Evolutionary conservation across 495 filamentous ascomycete genomes (phyloP), one percentile per base, ranked within the genome.

Genomic region (Evansstolkia leycettana): DNA sequence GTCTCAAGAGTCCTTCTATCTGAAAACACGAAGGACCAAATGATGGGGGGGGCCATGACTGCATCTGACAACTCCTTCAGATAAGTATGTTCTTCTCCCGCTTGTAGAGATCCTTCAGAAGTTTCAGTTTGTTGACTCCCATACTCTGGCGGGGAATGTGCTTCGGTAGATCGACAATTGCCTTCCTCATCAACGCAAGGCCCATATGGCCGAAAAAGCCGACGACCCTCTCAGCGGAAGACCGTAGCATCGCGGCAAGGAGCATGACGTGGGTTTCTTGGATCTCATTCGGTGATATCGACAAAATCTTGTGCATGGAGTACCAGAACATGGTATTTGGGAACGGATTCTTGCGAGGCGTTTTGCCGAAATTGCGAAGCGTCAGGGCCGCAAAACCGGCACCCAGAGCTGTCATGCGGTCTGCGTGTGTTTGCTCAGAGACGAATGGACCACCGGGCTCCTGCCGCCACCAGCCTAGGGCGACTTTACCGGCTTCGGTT

Each of bases 241-340:
- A 68, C 16, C 81, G 70, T 8, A 95, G 62, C 70, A 96, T 76
- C 0, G 75, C 70, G 34, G 82, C 76, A 7, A 99, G 70, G 3
- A 89, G 71, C 13, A 81, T 65, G 38, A 79, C 76, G 35, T 96
- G 92, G 0, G 82, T 92, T 28, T 79, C 69, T 15, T 76, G 80
- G 9, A 85, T 63, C 31, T 83, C 69, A 2, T 55, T 42, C 0
- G 75, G 39, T 1, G 85, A 78, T 0, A 83, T 77, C 48, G 82
- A 81, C 43, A 84, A 54, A 30, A 95, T 80, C 24, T 65, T 67
- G 3, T 83, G 70, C 45, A 95, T 57, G 0, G 78, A 62, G 7
- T 60, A 51, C 90, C 90, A 99, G 57, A 86, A 95, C 16, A 86
- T 65, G 16, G 64, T 65, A 28, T 82, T 79, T 0, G 87, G 84